Evolutionary conservation across 2,329 filamentous ascomycete genomes (phyloP), one percentile per base, ranked within the genome.

Genomic region (Diplocarpon rosae): DNA sequence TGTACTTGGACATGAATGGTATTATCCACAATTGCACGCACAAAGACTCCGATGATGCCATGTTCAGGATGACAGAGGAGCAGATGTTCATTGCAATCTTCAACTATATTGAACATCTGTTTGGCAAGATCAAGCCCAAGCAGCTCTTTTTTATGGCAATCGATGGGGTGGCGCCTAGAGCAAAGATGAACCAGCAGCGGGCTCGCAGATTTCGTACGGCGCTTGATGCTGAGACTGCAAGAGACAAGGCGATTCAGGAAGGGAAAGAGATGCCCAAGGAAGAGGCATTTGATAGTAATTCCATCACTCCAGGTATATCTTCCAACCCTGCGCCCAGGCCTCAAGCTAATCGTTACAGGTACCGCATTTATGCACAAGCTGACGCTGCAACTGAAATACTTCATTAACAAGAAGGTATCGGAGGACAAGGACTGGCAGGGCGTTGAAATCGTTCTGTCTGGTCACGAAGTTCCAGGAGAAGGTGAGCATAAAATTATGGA

Each of bases 401-500:
- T 98, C 66, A 83, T 98, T 70, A 94, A 86, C 71, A 98, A 98
- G 69, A 98, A 98, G 67, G 82, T 98, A 10, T 92, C 88, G 2
- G 90, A 98, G 64, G 92, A 98, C 64, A 78, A 82, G 38, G 92
- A 98, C 59, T 98, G 92, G 92, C 92, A 98, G 67, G 85, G 85
- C 48, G 92, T 93, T 53, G 89, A 96, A 62, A 82, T 98, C 56
- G 88, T 98, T 42, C 75, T 98, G 47, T 98, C 92, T 5, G 92
- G 93, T 43, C 93, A 98, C 62, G 93, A 98, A 65, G 90, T 96
- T 20, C 92, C 92, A 6, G 92, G 92, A 57, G 93, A 98, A 67
- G 92, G 92, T 58, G 92, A 98, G 66, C 92, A 98, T 71, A 98
- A 98, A 70, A 95, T 98, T 66, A 98, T 98, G 92, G 93, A 98